Evolutionary conservation across 192 early-diverging fungal species (phyloP).

Genomic region (Phycomyces nitens): DNA sequence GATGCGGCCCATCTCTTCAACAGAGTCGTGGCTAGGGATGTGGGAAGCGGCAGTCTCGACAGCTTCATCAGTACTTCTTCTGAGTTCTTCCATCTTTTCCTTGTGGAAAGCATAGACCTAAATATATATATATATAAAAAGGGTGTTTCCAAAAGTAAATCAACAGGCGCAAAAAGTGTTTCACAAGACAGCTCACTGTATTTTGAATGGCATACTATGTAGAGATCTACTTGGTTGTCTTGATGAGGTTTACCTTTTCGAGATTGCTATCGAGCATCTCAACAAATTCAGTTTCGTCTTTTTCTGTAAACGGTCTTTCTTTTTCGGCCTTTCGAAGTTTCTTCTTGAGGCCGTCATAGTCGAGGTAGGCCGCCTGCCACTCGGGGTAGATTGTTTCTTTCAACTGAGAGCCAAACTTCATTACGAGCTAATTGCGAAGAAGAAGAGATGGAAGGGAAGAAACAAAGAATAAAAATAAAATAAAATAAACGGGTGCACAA

Average conservation of each 20-base stretch:
- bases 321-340: slow-evolving; percentile 69
- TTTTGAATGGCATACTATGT: too few relatives aligned
- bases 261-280: slow-evolving; percentile 83
- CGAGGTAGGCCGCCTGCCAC: slow-evolving; percentile 78
- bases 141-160: too few relatives aligned
- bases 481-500: too few relatives aligned
- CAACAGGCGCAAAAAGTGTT: neutral
- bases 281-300: slow-evolving; percentile 90
- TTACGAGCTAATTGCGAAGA: slow-evolving; percentile 20
- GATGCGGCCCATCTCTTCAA: slow-evolving; percentile 43
- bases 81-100: slow-evolving; percentile 71
- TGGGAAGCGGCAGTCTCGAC: slow-evolving; percentile 51
- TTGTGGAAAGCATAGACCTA: slow-evolving; percentile 71
- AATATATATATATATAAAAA: neutral
- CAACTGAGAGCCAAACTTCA: slow-evolving; percentile 91
- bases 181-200: too few relatives aligned
- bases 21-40: slow-evolving; percentile 48
- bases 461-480: neutral
- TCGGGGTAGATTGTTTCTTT: slow-evolving; percentile 65
- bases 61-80: slow-evolving; percentile 63
- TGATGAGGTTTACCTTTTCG: slow-evolving; percentile 73
- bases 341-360: slow-evolving; percentile 83
- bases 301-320: slow-evolving; percentile 72
- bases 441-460: neutral
- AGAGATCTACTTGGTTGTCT: too few relatives aligned